Base-by-base conservation (phyloP, 225 moss, liverwort and hornwort species). In the Marchantia paleacea region DNA sequence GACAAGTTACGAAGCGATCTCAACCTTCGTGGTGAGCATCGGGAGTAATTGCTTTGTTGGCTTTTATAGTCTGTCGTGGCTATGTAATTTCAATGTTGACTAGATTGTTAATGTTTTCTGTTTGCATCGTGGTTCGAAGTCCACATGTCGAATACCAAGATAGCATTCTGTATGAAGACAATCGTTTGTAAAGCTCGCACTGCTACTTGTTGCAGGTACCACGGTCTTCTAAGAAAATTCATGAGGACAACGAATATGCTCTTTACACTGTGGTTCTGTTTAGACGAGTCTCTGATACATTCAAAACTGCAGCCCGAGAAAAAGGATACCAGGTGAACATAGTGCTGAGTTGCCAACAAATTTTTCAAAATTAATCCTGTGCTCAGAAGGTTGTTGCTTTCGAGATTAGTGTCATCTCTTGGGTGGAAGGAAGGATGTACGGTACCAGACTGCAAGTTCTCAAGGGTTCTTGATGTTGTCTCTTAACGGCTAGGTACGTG, bases 161-260 rank as follows among this genome's bases (percentile, higher is more conserved):
- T 12, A 2, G 39, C 19, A 57, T 9, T 13, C 3, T 57, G 19
- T 12, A 57, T 57, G 57, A 57, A 57, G 6, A 9, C 19, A 57
- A 57, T 39, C 5, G 2, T 39, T 74, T 24, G n/a, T 55, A 47
- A 57, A 60, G 58, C 58, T 76, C 31, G 7, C 3, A 2, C 31
- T 52, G 18, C 49, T 52, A 52, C 25, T 69, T 54, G 39, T 73
- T 81, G 82, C 81, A 94, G 94, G 94, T 94, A 31, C 97, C 94
- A 29, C 91, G 99, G 62, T 99, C 95, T 55, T 92, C 99, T 28
- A 86, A 88, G 55, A 94, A 92, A 70, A 81, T 99, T 11, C 85
- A 86, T 10, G 99, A 99, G 84, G 99, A 99, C 85, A 99, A 95
- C 60, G 99, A 99, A 76, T 92, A 95, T 79, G 94, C 92, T 63